Percentiles rank a stretch among this genome's conserved stretches.
phyloP scores from a whole-genome alignment of 805 yeast genomes.

The Hanseniaspora lindneri region DNA sequence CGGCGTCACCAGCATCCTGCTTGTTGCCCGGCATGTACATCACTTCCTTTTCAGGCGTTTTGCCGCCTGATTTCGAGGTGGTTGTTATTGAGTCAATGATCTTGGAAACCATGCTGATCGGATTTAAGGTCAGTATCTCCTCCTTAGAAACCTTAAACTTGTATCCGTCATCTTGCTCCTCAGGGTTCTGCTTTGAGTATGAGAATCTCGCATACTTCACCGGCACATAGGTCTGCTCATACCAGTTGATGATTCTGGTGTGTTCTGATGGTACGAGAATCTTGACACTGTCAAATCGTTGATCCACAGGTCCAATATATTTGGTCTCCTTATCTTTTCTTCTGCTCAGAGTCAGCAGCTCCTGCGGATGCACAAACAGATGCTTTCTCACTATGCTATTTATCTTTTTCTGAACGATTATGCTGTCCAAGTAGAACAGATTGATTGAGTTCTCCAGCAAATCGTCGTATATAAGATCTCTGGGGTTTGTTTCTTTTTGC shows the following conservation, averaged over 20 bases:
- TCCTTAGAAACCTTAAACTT: neutral
- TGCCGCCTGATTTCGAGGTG: neutral
- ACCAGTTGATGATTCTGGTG: neutral
- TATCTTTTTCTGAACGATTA: neutral
- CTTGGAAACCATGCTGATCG: neutral
- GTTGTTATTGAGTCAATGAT: neutral
- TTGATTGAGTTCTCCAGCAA: conserved; percentile 6
- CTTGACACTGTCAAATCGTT: neutral
- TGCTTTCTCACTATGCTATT: neutral
- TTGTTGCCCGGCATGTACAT: neutral
- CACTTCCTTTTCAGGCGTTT: neutral
- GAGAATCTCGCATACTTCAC: conserved; percentile 8
- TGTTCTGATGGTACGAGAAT: neutral
- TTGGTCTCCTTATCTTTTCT: neutral
- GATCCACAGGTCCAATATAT: conserved; percentile 6
- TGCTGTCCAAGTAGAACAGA: conserved; percentile 3
- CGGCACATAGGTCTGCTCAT: neutral
- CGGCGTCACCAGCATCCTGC: neutral
- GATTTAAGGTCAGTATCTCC: conserved; percentile 7
- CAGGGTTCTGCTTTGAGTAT: neutral
- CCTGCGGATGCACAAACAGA: neutral
- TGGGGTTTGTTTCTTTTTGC: neutral
- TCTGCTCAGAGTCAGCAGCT: neutral
- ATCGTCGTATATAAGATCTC: conserved; percentile 7
- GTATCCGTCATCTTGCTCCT: neutral